Percentiles rank a stretch among this genome's conserved stretches.
These are phyloP conservation scores for Kodamaea derodonti DNA, from an alignment of 1,139 yeast species.

Conservation along the genomic window DNA sequence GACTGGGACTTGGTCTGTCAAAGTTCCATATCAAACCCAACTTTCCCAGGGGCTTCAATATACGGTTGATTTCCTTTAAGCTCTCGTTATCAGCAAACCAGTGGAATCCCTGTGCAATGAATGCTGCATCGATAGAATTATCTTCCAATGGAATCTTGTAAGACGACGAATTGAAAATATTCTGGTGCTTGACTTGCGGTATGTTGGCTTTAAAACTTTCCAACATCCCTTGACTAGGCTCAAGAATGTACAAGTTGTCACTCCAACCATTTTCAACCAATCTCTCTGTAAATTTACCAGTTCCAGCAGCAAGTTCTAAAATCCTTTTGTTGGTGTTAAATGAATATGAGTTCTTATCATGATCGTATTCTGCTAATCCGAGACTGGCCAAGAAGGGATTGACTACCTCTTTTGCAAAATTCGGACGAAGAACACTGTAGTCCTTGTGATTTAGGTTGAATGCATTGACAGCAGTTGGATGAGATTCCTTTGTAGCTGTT, in stretches of 20 bases:
- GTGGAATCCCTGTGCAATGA: slow-evolving; percentile 67
- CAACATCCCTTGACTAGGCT: slow-evolving; percentile 62
- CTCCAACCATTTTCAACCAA: slow-evolving; percentile 41
- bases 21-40: slow-evolving; percentile 63
- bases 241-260: slow-evolving; percentile 42
- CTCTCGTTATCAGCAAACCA: slow-evolving; percentile 59
- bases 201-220: slow-evolving; percentile 43
- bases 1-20: slow-evolving; percentile 32
- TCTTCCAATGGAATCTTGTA: slow-evolving; percentile 48
- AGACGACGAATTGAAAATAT: slow-evolving; percentile 39
- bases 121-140: slow-evolving; percentile 45
- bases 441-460: slow-evolving; percentile 51
- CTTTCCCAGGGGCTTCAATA: slow-evolving; percentile 45
- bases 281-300: slow-evolving; percentile 59
- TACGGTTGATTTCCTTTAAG: slow-evolving; percentile 48
- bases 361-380: slow-evolving; percentile 19
- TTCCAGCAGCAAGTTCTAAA: slow-evolving; percentile 61
- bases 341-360: slow-evolving; percentile 7
- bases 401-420: slow-evolving; percentile 46
- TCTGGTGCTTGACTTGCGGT: slow-evolving; percentile 34
- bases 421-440: slow-evolving; percentile 57
- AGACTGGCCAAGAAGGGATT: slow-evolving; percentile 40
- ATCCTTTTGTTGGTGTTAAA: slow-evolving; percentile 26
- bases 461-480: slow-evolving; percentile 33
- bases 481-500: not conserved